Evolutionary conservation across 1,139 yeast genomes (phyloP).

Genomic region (Pichiaceae sp.): DNA sequence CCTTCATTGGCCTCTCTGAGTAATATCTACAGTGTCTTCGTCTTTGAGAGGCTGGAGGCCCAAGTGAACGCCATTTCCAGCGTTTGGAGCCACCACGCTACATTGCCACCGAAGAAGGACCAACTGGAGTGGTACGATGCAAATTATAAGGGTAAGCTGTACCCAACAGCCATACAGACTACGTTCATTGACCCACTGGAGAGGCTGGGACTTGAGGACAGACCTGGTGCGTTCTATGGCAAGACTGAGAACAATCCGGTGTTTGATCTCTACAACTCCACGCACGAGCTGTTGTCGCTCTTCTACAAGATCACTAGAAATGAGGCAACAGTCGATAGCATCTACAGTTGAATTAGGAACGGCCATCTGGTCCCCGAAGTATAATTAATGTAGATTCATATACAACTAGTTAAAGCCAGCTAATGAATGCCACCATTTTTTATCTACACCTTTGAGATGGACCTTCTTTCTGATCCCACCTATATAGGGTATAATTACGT

Average conservation of each 20-base stretch:
- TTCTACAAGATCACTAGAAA: constrained; percentile 11
- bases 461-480: constrained; percentile 7
- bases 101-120: constrained; percentile 16
- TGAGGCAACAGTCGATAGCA: constrained; percentile 4
- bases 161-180: constrained; percentile 3
- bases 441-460: background rate
- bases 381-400: background rate
- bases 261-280: constrained; percentile 7
- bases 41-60: constrained; percentile 36
- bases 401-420: background rate
- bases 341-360: too few species aligned
- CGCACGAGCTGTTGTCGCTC: constrained; percentile 4
- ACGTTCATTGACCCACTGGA: constrained; percentile 11
- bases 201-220: constrained; percentile 6
- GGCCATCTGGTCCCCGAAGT: too few species aligned
- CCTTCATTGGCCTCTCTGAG: constrained; percentile 37
- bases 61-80: constrained; percentile 41
- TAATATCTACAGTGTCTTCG: constrained; percentile 30
- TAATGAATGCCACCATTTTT: background rate
- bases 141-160: constrained; percentile 2
- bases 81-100: constrained; percentile 28
- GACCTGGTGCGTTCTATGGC: constrained; percentile 15
- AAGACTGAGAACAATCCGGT: constrained; percentile 12
- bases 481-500: constrained; percentile 12
- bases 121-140: constrained; percentile 18